phyloP scores from a whole-genome alignment of 139 green algal genomes.

The Haematococcus sp. region DNA sequence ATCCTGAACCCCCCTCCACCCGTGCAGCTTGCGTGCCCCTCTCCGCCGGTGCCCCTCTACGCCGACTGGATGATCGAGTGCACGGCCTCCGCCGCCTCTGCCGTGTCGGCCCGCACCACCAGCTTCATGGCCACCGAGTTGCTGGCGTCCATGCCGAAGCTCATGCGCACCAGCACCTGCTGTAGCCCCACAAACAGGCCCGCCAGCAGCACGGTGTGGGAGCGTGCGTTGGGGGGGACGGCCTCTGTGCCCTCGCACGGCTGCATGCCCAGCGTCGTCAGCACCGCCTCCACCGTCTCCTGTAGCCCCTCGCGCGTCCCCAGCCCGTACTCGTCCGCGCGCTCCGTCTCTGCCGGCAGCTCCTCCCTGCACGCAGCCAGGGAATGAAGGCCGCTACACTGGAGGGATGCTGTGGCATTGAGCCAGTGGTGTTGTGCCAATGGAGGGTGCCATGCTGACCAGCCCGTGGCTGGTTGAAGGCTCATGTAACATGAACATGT shows the following conservation, averaged over 20 bases:
- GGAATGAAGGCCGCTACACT: background rate
- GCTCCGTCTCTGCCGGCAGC: constrained; percentile 69
- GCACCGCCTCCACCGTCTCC: constrained; percentile 91
- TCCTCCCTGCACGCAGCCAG: constrained; percentile 65
- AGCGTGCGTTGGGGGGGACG: constrained; percentile 91
- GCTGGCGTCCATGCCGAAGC: constrained; percentile 87
- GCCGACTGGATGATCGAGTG: constrained; percentile 91
- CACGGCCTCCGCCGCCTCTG: constrained; percentile 71
- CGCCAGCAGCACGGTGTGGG: constrained; percentile 84
- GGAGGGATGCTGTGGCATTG: too few species aligned
- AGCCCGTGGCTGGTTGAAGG: too few species aligned
- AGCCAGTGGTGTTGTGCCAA: too few species aligned
- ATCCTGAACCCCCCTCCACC: background rate
- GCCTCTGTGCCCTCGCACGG: constrained; percentile 92
- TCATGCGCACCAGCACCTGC: constrained; percentile 78
- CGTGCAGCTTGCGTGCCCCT: background rate
- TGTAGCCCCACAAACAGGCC: constrained; percentile 78
- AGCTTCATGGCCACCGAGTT: constrained; percentile 97
- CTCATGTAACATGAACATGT: too few species aligned
- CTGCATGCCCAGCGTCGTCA: constrained; percentile 86
- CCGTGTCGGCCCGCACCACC: constrained; percentile 70
- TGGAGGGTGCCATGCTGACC: too few species aligned
- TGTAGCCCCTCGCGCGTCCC: constrained; percentile 77
- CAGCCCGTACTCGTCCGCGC: constrained; percentile 91
- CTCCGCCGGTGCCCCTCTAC: constrained; percentile 24